Evolutionary conservation across 2,329 filamentous ascomycete species (phyloP).

Genomic region (Fusarium poae): DNA sequence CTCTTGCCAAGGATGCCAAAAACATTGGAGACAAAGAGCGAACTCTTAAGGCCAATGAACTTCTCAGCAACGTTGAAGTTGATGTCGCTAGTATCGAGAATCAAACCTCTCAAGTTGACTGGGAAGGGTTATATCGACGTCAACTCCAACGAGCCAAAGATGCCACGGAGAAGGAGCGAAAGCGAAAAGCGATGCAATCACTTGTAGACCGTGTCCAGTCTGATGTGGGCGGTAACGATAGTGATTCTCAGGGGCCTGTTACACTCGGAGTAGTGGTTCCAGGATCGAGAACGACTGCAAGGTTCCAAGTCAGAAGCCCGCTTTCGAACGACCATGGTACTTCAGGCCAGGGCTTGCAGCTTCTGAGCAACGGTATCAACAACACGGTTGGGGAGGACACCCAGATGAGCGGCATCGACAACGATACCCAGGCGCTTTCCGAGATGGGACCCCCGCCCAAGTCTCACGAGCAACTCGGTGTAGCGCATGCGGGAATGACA

Average conservation of each 20-base stretch:
- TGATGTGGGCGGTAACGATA: conserved; percentile 65
- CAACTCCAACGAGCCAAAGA: conserved; percentile 75
- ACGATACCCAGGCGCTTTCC: conserved; percentile 61
- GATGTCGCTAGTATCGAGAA: conserved; percentile 84
- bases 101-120: conserved; percentile 77
- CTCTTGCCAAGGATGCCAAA: conserved; percentile 86
- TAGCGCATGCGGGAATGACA: conserved; percentile 62
- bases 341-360: conserved; percentile 53
- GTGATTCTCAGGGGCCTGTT: conserved; percentile 68
- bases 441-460: conserved; percentile 65
- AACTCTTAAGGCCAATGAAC: conserved; percentile 88
- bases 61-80: conserved; percentile 92
- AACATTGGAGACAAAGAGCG: conserved; percentile 85
- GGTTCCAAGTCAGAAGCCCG: conserved; percentile 69
- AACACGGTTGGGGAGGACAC: conserved; percentile 62
- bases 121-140: conserved; percentile 82
- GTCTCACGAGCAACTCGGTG: conserved; percentile 54
- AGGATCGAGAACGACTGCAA: conserved; percentile 63
- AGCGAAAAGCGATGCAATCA: conserved; percentile 72
- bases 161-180: conserved; percentile 70
- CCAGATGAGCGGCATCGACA: conserved; percentile 71
- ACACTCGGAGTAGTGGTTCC: conserved; percentile 75
- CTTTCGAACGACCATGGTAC: conserved; percentile 70
- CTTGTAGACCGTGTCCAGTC: conserved; percentile 64
- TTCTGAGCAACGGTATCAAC: conserved; percentile 69